phyloP scores from a whole-genome alignment of 2,329 filamentous ascomycete species.

The Lachnum nothofagi region DNA sequence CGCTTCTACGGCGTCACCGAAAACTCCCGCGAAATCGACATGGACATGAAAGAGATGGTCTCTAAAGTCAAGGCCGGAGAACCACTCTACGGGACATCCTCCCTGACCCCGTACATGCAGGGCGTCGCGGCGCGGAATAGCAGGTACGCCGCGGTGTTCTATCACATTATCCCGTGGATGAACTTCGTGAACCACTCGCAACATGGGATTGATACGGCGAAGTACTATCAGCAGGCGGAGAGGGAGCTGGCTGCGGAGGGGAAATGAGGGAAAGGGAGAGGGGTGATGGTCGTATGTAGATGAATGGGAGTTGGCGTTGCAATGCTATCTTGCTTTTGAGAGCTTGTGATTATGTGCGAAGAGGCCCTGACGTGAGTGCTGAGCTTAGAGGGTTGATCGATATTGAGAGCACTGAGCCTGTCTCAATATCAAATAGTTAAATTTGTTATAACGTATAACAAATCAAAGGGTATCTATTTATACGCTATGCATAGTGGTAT shows the following conservation, averaged over 20 bases:
- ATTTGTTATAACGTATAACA: too few species aligned
- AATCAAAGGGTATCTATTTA: too few species aligned
- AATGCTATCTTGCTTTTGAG: constrained; percentile 10
- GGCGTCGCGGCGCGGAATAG: constrained; percentile 90
- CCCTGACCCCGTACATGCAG: constrained; percentile 81
- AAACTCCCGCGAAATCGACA: constrained; percentile 83
- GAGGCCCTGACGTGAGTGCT: too few species aligned
- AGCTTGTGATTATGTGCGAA: neutral
- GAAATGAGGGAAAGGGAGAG: constrained; percentile 34
- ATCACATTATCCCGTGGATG: constrained; percentile 88
- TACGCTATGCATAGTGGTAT: neutral
- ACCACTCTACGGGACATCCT: constrained; percentile 78
- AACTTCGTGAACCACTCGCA: constrained; percentile 95
- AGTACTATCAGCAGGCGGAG: constrained; percentile 96
- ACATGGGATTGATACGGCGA: constrained; percentile 95
- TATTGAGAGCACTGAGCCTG: too few species aligned
- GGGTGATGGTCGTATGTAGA: constrained; percentile 1
- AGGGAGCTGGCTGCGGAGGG: constrained; percentile 79
- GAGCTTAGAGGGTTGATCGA: too few species aligned
- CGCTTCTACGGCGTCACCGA: constrained; percentile 95
- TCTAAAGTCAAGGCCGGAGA: constrained; percentile 89
- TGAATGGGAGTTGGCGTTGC: constrained; percentile 10
- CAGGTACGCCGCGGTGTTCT: constrained; percentile 78
- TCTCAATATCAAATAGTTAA: too few species aligned
- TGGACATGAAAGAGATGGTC: constrained; percentile 99